Evolutionary conservation across 2,329 filamentous ascomycete species (phyloP), one percentile per base, ranked within the genome.

Genomic region (Penicillium hesseltinei): DNA sequence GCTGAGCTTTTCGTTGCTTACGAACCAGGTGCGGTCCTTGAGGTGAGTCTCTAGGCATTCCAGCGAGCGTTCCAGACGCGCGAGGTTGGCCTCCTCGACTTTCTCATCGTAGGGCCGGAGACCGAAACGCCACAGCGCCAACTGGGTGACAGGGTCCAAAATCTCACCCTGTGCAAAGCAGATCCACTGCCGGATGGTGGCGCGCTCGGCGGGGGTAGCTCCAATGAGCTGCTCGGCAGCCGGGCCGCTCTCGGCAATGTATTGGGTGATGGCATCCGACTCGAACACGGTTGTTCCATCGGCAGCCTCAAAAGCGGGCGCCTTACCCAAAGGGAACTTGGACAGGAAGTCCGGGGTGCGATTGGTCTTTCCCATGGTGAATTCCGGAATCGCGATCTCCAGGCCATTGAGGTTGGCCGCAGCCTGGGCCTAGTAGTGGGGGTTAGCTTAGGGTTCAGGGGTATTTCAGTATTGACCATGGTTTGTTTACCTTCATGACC

Each of bases 241-340:
- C 40, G 80, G 77, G 4, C 81, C 81, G 35, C 72, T 73, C 52
- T 75, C 75, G 44, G 80, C 78, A 40, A 82, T 57, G 68, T 79
- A 81, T 42, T 69, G 69, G n/a, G 73, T 71, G 63, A 83, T 83
- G 51, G 81, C 81, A 36, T 74, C 73, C 36, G 74, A 73, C 61
- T 83, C 81, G 57, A 75, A 65, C 29, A 83, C 50, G 62, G 61
- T 68, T 65, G 81, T 76, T 45, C 80, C 80, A 62, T 82, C 78
- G 21, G 78, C 71, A 35, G 72, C 73, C 63, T 80, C 78, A 52
- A 83, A 77, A 42, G 75, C 75, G 10, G 81, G 81, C 9, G 82
- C 77, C 65, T 82, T 83, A 64, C 80, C 81, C 39, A 80, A 66
- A 11, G 81, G 79, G 70, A 82, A 83, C 62, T 82, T 82, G 69